Percentiles rank a stretch among this genome's conserved stretches.
phyloP scores from a whole-genome alignment of 306 rosid genomes.

The Rubus parviflorus region DNA sequence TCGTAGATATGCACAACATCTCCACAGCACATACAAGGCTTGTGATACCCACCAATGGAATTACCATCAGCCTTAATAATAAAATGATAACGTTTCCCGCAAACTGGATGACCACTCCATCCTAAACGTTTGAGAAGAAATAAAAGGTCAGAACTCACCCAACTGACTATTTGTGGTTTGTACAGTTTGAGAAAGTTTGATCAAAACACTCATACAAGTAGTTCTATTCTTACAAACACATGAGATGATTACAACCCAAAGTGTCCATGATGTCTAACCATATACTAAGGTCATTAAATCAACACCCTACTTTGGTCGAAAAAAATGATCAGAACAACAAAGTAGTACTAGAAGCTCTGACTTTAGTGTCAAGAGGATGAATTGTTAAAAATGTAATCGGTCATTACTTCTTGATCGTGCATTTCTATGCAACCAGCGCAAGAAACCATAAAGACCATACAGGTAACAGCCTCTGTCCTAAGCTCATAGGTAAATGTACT shows the following conservation, averaged over 20 bases:
- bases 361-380: neutral
- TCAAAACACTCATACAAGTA: neutral
- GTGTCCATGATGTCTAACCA: neutral
- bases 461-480: neutral
- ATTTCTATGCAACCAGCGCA: neutral
- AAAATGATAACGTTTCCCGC: conserved; percentile 88
- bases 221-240: neutral
- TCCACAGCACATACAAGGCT: conserved; percentile 98
- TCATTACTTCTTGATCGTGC: neutral
- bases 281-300: neutral
- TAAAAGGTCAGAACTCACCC: conserved; percentile 13
- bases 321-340: neutral
- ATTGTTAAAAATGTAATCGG: neutral
- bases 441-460: neutral
- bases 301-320: neutral
- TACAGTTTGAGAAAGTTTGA: neutral
- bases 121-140: conserved; percentile 45
- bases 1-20: conserved; percentile 88
- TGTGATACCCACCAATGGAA: conserved; percentile 93
- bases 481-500: neutral
- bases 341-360: neutral
- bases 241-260: neutral
- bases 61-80: conserved; percentile 87
- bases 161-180: neutral
- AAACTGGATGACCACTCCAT: conserved; percentile 97